Base-by-base conservation (phyloP, 345 rosid species). In the Pugionium cornutum region DNA sequence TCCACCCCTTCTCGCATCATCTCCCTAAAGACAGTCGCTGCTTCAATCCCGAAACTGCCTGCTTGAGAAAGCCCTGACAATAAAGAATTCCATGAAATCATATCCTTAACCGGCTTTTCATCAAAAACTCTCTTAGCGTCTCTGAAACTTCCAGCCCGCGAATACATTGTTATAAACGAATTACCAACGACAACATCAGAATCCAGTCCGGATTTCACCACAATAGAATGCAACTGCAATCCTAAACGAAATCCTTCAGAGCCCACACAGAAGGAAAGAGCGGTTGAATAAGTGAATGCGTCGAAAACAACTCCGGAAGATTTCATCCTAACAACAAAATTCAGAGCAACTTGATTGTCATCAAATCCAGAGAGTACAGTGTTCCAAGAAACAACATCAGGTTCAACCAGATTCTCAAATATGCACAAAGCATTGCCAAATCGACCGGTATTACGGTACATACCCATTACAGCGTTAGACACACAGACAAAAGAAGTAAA, bases 331-430 rank as follows among this genome's bases (percentile, higher is more conserved):
- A 60, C 69, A 74, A 84, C 85, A 76, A 88, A 83, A 39, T 53
- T 28, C 54, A 87, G 18, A 9, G 89, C 89, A 63, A 73, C 80
- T 37, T 78, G 80, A 34, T 79, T 70, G 37, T 73, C 78, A 61
- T 62, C 79, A 69, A 81, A 82, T 6, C 95, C 98, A 5, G 98
- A 87, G 68, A 92, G 89, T 62, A 89, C 69, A 58, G 97, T 89
- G 70, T 89, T 92, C 91, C 92, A 92, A 45, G 98, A 92, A 76
- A 92, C 88, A 66, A 80, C 81, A 70, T 92, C 95, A 42, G 86
- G 94, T 5, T 73, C 48, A 62, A 33, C 67, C 79, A 92, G 78
- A 51, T 45, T 77, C 81, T 86, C 81, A 79, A 92, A 92, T 43
- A 92, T 71, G 54, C 75, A 72, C 43, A 83, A 57, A 45, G 91